Evolutionary conservation across 129 eudicot species (phyloP), one percentile per base, ranked within the genome.

Genomic region (Arctium minus): DNA sequence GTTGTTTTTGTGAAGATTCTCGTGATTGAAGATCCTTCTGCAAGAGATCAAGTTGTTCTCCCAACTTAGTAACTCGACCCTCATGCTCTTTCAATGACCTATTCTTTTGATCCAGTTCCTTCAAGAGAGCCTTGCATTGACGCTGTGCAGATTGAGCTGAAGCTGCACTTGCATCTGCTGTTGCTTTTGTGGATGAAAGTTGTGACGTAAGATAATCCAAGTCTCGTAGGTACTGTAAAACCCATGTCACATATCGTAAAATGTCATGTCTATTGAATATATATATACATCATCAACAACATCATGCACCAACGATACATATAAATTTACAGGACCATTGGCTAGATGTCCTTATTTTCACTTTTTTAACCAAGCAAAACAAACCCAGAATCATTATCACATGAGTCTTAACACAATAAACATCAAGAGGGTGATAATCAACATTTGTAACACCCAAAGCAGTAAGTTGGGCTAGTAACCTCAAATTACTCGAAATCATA

Each of bases 131-230:
- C 74, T 77, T 80, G 84, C 98, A 96, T 75, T 96, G 95, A 81
- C 87, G 71, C 67, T 96, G 92, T 62, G 99, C 94, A 48, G 98
- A 90, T 81, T 93, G 84, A 64, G 98, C 94, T 31, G 95, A 87
- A 72, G 84, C 92, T 67, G 95, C 96, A 86, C 96, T 93, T 76
- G 97, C 97, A 82, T 92, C 98, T 48, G 97, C 99, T 70, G 90
- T 86, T 82, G 95, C 99, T 85, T 88, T 88, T 62, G 97, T 90
- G 2, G 83, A 77, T 36, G 92, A 85, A 69, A 96, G 95, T 88
- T 90, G 89, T 32, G 86, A 85, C 84, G 88, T 88, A 37, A 96
- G 91, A 81, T 89, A 79, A 80, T 93, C 97, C 90, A 96, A 36
- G 64, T 93, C 98, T 33, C 79, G 82, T 40, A 85, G 92, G 77